Base-by-base conservation (phyloP, 257 asterid species). In the Solanum chiquidenum region DNA sequence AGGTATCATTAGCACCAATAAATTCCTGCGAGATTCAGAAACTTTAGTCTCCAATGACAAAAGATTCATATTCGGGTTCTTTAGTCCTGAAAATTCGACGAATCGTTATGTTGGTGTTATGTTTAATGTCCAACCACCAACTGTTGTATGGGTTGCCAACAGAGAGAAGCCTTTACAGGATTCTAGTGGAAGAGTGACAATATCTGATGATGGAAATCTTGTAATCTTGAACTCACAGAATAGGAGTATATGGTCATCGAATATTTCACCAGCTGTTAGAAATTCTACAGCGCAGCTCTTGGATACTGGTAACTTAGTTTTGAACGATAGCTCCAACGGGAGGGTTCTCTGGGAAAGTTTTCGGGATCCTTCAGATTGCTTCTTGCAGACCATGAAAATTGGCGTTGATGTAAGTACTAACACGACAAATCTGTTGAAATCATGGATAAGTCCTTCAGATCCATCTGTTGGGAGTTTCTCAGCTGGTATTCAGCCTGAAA, bases 121-220 rank as follows among this genome's bases (percentile, higher is more conserved):
- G 91, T 83, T 80, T 49, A 83, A 86, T 37, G 87, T 86, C n/a
- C 87, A 92, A 58, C 58, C 84, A 42, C 60, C 27, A 12, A 87
- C 91, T 31, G 87, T 90, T 49, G 79, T 90, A 4, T 93, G 95
- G 95, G 92, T 93, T 18, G 94, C 94, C 88, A 93, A 91, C 71
- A 88, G 95, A 83, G 90, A 90, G 49, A 87, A 66, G 12, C 91
- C 92, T 64, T 52, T 92, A 12, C 72, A 68, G 8, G 92, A 84
- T 87, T 88, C 91, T 60, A n/a, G 87, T 7, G 94, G 93, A 72
- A 86, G 69, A 4, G 86, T 91, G 23, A 80, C 87, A n/a, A 68
- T 92, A 18, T 90, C 91, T 5, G 93, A 85, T 38, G 94, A 91
- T 21, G 95, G 94, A 12, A 90, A 91, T 85, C 86, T 92, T 58